Base-by-base conservation (phyloP, 1,284 basidiomycete species). In the Ceratorhiza oryzae-sativae region DNA sequence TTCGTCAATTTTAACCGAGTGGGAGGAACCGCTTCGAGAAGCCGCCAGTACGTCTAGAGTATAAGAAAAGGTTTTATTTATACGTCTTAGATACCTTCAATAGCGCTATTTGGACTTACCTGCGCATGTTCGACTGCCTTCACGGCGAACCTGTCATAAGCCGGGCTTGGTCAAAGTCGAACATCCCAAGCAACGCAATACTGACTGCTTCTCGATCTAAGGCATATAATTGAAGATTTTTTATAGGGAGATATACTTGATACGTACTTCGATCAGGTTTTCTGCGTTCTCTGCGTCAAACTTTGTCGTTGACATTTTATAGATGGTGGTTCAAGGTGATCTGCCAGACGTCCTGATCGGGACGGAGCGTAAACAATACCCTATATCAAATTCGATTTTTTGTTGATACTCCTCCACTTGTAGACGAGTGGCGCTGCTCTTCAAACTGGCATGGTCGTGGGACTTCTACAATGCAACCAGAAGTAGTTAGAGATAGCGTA, bases 151-250 rank as follows among this genome's bases (percentile, higher is more conserved):
- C 92, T 92, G 61, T 25, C 49, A 68, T 53, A 41, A 56, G 32
- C 23, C 39, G 25, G 32, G n/a, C 15, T 51, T 36, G 32, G 34
- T 63, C 45, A 63, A 46, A 13, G 36, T 25, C 30, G 32, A 36
- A 20, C 12, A 61, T 27, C 48, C 73, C 78, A 76, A 42, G 63
- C 12, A 59, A 71, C 73, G 39, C 34, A 72, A 25, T 41, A 86
- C 90, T 80, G 78, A 93, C 91, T 98, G 95, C 87, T 95, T 96
- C 84, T 99, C 97, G 76, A 99, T 97, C 91, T 95, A 34, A n/a
- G n/a, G 59, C 55, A n/a, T 63, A 56, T 36, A 23, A 49, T 27
- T 20, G 71, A 12, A 76, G 48, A 74, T 62, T 67, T 73, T 61
- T 62, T 41, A 58, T 42, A 41, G 42, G 12, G 30, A 62, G 4